Percentiles rank a stretch among this genome's conserved stretches.
Evolutionary conservation across 371 early-diverging fungal species (phyloP).

Genomic region (Syncephalastrum sp.): DNA sequence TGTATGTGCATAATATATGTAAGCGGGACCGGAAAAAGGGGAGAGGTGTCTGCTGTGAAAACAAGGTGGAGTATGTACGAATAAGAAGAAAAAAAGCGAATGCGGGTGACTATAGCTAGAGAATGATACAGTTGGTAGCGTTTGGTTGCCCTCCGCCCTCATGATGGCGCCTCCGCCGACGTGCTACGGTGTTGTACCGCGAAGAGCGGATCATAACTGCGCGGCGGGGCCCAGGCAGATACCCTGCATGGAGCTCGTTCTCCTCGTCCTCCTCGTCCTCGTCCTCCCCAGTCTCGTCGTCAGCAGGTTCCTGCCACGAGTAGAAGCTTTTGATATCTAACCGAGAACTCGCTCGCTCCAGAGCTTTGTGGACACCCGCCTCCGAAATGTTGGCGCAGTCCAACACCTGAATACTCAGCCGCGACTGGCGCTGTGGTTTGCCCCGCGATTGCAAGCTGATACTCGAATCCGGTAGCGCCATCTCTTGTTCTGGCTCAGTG

Average conservation of each 20-base stretch:
- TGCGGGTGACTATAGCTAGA: slow-evolving; percentile 4
- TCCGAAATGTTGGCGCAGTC: slow-evolving; percentile 49
- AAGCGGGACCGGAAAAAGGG: too few species aligned
- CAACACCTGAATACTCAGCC: slow-evolving; percentile 36
- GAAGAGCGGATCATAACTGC: too few species aligned
- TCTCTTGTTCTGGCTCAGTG: slow-evolving; percentile 6
- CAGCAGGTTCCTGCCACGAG: slow-evolving; percentile 27
- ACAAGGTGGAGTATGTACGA: too few species aligned
- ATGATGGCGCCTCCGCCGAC: slow-evolving; percentile 15
- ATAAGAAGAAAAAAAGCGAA: too few species aligned
- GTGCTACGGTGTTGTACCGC: slow-evolving; percentile 15
- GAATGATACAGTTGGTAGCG: slow-evolving; percentile 28
- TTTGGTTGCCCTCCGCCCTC: slow-evolving; percentile 17
- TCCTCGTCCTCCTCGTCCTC: slow-evolving; percentile 11
- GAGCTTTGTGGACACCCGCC: slow-evolving; percentile 31
- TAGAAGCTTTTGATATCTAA: slow-evolving; percentile 46
- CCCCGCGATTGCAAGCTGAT: slow-evolving; percentile 4
- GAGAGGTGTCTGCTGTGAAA: too few species aligned
- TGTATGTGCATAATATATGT: too few species aligned
- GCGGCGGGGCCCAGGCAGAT: too few species aligned
- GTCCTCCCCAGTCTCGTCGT: slow-evolving; percentile 8
- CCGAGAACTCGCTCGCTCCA: slow-evolving; percentile 32
- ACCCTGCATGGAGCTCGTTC: background rate
- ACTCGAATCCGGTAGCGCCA: slow-evolving; percentile 5
- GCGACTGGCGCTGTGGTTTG: background rate